A percentile compares a stretch with the other conserved stretches of the same genome.
These are phyloP conservation scores for Volutella citrinella DNA, from an alignment of 2,329 filamentous ascomycete species.

Conservation along the genomic window DNA sequence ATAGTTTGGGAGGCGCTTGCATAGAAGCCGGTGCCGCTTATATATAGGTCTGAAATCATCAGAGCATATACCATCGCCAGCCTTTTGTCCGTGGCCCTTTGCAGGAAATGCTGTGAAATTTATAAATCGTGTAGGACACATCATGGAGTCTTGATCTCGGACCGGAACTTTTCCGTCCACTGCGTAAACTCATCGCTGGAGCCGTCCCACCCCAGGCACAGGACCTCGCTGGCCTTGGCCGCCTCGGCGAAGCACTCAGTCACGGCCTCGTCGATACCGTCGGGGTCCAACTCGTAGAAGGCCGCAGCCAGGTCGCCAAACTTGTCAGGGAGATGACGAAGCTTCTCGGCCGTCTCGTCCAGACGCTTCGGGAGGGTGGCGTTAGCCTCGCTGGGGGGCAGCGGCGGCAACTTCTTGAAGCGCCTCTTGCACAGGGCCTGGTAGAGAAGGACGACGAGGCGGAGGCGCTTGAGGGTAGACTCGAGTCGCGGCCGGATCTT, in stretches of 20 bases:
- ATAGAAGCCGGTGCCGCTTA: too few relatives aligned
- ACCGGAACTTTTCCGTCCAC: slow-evolving; percentile 64
- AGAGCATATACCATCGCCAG: too few relatives aligned
- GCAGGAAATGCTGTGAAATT: too few relatives aligned
- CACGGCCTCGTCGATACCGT: slow-evolving; percentile 57
- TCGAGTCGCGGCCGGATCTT: slow-evolving; percentile 65
- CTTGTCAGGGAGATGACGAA: slow-evolving; percentile 61
- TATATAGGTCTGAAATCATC: too few relatives aligned
- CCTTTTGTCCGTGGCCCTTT: too few relatives aligned
- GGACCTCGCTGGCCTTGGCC: slow-evolving; percentile 50
- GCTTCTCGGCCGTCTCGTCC: slow-evolving; percentile 53
- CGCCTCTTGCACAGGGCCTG: slow-evolving; percentile 68
- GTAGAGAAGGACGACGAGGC: slow-evolving; percentile 66
- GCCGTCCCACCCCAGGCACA: slow-evolving; percentile 60
- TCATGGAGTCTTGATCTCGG: slow-evolving; percentile 45
- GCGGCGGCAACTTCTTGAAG: slow-evolving; percentile 54
- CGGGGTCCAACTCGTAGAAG: slow-evolving; percentile 67
- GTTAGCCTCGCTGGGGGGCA: slow-evolving; percentile 32
- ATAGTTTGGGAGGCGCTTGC: too few relatives aligned
- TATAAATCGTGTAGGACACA: too few relatives aligned
- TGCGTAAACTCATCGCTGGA: slow-evolving; percentile 72
- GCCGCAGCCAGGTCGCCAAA: slow-evolving; percentile 68
- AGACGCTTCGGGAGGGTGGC: slow-evolving; percentile 39
- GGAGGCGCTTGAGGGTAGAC: slow-evolving; percentile 59
- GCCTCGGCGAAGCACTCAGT: slow-evolving; percentile 60